phyloP scores from a whole-genome alignment of 805 yeast species.

The Citeromyces nyonsensis region DNA sequence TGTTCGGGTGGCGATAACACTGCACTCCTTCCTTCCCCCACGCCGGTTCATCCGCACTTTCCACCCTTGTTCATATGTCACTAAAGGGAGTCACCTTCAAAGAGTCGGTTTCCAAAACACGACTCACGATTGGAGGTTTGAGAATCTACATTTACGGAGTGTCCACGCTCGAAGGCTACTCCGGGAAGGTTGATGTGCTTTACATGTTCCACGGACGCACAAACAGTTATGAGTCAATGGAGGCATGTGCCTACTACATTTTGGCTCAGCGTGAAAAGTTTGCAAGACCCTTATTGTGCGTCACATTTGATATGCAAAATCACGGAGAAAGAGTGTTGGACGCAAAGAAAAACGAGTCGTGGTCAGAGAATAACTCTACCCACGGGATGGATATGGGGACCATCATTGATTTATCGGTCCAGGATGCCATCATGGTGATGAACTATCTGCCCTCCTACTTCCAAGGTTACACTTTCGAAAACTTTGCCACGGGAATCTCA shows the following conservation, averaged over 20 bases:
- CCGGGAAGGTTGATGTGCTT: background rate
- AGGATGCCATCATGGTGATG: constrained; percentile 25
- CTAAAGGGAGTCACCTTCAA: too few relatives aligned
- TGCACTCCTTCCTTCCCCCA: too few relatives aligned
- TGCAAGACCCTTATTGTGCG: constrained; percentile 19
- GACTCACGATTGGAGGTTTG: background rate
- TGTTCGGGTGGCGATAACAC: too few relatives aligned
- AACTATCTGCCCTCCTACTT: constrained; percentile 23
- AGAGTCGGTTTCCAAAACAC: background rate
- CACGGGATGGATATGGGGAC: constrained; percentile 37
- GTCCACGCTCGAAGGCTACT: background rate
- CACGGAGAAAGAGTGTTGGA: constrained; percentile 34
- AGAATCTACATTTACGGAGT: background rate
- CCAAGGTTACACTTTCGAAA: constrained; percentile 12
- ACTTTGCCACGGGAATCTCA: constrained; percentile 32
- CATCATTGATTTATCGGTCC: constrained; percentile 27
- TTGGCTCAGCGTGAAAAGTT: background rate
- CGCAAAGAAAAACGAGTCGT: constrained; percentile 18
- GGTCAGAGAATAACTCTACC: constrained; percentile 30
- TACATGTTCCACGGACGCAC: constrained; percentile 1
- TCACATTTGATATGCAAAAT: constrained; percentile 36
- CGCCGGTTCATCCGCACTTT: too few relatives aligned
- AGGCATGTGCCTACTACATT: background rate
- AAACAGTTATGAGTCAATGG: background rate
- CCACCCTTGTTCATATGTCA: too few relatives aligned